These are phyloP conservation scores for Mrakia frigida DNA, from an alignment of 768 basidiomycete genomes.

Conservation along the genomic window DNA sequence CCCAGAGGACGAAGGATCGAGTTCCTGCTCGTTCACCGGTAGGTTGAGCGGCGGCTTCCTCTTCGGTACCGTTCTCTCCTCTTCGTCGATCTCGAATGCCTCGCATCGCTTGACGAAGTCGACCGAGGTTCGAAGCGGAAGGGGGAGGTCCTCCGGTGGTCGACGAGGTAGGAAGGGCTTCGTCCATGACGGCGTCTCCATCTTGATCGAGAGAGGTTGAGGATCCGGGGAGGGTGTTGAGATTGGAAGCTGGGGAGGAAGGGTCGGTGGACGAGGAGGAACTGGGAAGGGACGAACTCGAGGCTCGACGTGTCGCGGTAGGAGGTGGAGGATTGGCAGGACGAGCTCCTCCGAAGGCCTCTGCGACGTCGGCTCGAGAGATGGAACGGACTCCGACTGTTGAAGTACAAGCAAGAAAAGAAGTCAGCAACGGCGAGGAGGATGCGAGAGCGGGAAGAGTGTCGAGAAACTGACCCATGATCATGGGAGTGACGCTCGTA, in stretches of 20 bases:
- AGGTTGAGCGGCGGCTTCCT: background rate
- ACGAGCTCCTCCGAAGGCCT: background rate
- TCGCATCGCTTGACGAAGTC: conserved; percentile 13
- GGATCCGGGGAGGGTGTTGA: background rate
- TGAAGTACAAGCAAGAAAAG: background rate
- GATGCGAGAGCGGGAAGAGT: background rate
- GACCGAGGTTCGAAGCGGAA: background rate
- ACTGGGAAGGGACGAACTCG: background rate
- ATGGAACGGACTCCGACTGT: conserved; percentile 24
- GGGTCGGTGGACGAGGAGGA: background rate
- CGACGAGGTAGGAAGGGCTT: background rate
- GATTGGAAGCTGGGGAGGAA: background rate
- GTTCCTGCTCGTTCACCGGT: background rate
- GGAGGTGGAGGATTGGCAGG: background rate
- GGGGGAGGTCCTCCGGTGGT: background rate
- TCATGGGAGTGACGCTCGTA: conserved; percentile 14
- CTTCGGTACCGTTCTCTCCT: background rate
- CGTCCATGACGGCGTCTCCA: background rate
- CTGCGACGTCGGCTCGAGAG: background rate
- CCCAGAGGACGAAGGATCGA: conserved; percentile 22
- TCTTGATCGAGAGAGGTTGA: background rate
- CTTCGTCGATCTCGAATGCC: background rate
- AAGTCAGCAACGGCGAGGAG: background rate
- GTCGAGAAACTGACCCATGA: conserved; percentile 12
- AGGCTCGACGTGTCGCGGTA: background rate